Conservation (phyloP, 352 stramenopile species). For the Phytophthora ramorum region DNA sequence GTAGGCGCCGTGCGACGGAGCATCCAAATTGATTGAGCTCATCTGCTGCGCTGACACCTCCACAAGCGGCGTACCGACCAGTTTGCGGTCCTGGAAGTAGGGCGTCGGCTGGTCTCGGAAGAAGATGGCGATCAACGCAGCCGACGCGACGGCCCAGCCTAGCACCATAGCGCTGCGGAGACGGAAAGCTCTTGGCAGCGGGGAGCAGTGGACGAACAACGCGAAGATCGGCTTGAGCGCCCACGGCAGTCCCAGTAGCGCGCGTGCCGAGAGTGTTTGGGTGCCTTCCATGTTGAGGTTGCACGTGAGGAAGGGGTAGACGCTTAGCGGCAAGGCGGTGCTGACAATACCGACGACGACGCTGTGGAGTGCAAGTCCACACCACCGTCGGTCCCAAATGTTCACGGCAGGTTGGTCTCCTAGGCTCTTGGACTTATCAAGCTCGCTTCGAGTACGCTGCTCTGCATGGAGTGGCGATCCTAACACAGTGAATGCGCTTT, state of each 20-base stretch:
- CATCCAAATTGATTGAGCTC: slow-evolving; percentile 49
- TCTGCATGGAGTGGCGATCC: slow-evolving; percentile 18
- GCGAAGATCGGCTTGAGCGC: slow-evolving; percentile 55
- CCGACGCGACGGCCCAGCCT: no score
- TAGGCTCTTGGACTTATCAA: not conserved
- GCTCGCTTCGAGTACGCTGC: not conserved
- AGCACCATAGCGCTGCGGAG: no score
- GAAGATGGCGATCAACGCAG: no score
- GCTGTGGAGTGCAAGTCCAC: slow-evolving; percentile 62
- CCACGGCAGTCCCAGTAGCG: slow-evolving; percentile 61
- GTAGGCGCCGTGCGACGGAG: slow-evolving; percentile 43
- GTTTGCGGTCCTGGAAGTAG: slow-evolving; percentile 36
- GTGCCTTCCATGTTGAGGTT: no score
- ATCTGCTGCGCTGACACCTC: slow-evolving; percentile 39
- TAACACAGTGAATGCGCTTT: slow-evolving; percentile 27
- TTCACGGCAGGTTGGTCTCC: slow-evolving; percentile 12
- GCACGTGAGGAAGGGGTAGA: no score
- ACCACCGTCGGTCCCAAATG: slow-evolving; percentile 47
- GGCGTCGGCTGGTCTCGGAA: no score
- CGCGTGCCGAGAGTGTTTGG: no score
- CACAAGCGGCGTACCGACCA: slow-evolving; percentile 33
- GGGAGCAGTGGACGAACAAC: slow-evolving; percentile 46
- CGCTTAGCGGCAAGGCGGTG: slow-evolving; percentile 56
- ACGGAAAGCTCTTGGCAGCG: no score
- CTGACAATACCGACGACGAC: slow-evolving; percentile 58